Evolutionary conservation across 768 basidiomycete genomes (phyloP).

Genomic region (Antrodiella citrinella): DNA sequence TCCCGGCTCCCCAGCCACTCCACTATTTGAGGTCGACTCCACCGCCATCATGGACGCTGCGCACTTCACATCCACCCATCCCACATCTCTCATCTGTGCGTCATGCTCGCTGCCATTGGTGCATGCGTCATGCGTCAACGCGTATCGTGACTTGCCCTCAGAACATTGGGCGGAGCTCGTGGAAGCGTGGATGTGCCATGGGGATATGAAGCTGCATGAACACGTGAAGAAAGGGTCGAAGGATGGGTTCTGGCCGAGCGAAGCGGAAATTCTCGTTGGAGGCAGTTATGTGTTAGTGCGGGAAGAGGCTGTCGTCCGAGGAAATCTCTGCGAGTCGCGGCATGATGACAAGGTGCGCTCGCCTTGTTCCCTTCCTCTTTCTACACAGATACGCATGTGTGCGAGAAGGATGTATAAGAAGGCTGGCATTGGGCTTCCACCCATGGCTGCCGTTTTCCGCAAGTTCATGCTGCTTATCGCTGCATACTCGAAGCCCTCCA

Average conservation of each 20-base stretch:
- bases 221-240: constrained; percentile 50
- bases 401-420: constrained; percentile 77
- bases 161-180: constrained; percentile 98
- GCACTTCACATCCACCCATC: constrained; percentile 45
- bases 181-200: constrained; percentile 97
- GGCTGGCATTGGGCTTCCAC: constrained; percentile 72
- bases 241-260: constrained; percentile 73
- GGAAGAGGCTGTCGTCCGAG: constrained; percentile 41
- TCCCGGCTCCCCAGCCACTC: constrained; percentile 7
- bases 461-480: constrained; percentile 9
- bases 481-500: constrained; percentile 42
- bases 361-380: constrained; percentile 4
- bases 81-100: constrained; percentile 66
- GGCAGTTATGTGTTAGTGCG: constrained; percentile 85
- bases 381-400: neutral
- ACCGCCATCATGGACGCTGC: constrained; percentile 47
- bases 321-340: constrained; percentile 39
- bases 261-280: constrained; percentile 73
- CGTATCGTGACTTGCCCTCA: constrained; percentile 83
- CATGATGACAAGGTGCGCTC: constrained; percentile 47
- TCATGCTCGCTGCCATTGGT: constrained; percentile 71
- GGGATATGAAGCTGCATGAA: constrained; percentile 76
- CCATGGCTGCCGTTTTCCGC: constrained; percentile 42
- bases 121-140: constrained; percentile 36
- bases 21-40: constrained; percentile 35